Evolutionary conservation across 306 rosid genomes (phyloP).

Genomic region (Prunus salicina): DNA sequence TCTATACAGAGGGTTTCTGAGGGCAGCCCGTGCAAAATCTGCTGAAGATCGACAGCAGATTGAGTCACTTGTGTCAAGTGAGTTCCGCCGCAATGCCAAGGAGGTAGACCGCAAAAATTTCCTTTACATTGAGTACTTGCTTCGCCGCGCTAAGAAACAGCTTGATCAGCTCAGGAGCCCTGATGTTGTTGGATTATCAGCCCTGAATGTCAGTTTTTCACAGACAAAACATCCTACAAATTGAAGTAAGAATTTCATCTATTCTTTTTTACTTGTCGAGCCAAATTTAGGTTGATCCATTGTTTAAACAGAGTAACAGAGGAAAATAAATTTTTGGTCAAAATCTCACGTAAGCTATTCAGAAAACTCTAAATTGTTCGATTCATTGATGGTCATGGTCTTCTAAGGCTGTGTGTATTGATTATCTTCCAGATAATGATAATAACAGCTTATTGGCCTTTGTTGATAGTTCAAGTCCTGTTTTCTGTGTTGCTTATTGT

Average conservation of each 20-base stretch:
- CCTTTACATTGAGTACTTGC: conserved; percentile 76
- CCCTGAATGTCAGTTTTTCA: conserved; percentile 37
- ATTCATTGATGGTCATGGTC: no score
- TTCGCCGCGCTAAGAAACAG: conserved; percentile 73
- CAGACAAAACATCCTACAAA: conserved; percentile 15
- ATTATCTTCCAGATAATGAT: no score
- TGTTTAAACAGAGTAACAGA: not conserved
- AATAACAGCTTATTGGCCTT: no score
- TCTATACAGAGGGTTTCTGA: conserved; percentile 72
- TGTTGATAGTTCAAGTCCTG: not conserved
- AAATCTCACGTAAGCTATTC: not conserved
- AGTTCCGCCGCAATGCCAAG: conserved; percentile 61
- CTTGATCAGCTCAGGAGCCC: conserved; percentile 78
- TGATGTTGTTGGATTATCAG: conserved; percentile 53
- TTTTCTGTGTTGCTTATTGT: not conserved
- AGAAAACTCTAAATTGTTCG: not conserved
- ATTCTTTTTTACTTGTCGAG: not conserved
- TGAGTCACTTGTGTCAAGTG: conserved; percentile 55
- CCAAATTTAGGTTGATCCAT: not conserved
- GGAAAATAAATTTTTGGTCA: not conserved
- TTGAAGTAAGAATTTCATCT: conserved; percentile 8
- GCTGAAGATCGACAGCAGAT: conserved; percentile 52
- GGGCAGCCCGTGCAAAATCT: conserved; percentile 68
- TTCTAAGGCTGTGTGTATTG: no score
- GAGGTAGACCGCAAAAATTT: conserved; percentile 68